phyloP scores from a whole-genome alignment of 129 eudicot genomes.

The Artemisia argyi region DNA sequence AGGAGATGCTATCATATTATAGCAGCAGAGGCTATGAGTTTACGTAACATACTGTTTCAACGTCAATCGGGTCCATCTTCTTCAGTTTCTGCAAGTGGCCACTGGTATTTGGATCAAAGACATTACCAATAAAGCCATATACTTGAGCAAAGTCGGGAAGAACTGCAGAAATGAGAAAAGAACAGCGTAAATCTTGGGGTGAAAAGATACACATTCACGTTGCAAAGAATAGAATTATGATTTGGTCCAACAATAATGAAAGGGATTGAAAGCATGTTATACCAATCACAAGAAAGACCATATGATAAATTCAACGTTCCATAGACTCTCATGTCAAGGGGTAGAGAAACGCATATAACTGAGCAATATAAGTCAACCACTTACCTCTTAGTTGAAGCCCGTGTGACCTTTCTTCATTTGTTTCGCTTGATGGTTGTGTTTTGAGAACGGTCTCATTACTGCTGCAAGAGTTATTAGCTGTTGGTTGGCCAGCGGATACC shows the following conservation, averaged over 20 bases:
- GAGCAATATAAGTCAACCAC: not conserved
- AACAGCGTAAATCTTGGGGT: no score
- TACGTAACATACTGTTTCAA: constrained; percentile 62
- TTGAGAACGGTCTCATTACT: constrained; percentile 58
- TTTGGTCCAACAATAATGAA: not conserved
- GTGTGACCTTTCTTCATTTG: constrained; percentile 43
- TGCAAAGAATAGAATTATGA: no score
- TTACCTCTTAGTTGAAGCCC: constrained; percentile 53
- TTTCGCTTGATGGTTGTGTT: constrained; percentile 41
- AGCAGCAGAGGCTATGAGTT: not conserved
- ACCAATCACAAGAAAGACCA: not conserved
- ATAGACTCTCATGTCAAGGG: not conserved
- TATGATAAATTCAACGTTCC: not conserved
- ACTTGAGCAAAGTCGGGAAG: constrained; percentile 89
- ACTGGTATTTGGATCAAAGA: constrained; percentile 65
- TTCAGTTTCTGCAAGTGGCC: constrained; percentile 71
- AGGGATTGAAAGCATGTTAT: not conserved
- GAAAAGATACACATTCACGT: no score
- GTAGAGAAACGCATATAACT: not conserved
- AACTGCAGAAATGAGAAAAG: constrained; percentile 43
- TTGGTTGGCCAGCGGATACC: constrained; percentile 39
- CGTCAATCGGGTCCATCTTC: constrained; percentile 87
- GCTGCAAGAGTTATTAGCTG: constrained; percentile 49
- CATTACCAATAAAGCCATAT: constrained; percentile 72
- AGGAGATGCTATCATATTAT: not conserved